These are phyloP conservation scores for Syzygium grande DNA, from an alignment of 345 rosid genomes.

Conservation along the genomic window DNA sequence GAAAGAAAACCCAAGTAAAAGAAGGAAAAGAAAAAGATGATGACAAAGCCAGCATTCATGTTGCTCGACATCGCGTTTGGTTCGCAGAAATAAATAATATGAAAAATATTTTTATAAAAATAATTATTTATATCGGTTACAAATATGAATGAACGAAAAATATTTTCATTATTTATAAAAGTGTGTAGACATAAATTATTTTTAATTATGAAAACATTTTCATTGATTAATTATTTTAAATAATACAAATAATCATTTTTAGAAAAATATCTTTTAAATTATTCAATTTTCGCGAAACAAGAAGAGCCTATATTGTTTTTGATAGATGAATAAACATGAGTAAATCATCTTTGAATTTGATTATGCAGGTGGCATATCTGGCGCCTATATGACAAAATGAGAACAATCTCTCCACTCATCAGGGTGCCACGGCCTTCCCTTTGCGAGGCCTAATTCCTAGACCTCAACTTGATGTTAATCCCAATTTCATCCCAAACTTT, in stretches of 20 bases:
- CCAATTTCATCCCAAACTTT: neutral
- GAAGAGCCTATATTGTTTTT: rapidly evolving
- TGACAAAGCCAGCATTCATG: neutral
- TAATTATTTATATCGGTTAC: no score
- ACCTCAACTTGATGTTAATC: neutral
- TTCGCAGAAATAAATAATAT: no score
- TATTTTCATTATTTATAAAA: neutral
- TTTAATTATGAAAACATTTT: neutral
- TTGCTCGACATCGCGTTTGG: neutral
- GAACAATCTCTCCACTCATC: neutral
- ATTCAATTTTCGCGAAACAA: neutral
- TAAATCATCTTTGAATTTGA: neutral
- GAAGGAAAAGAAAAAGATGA: neutral
- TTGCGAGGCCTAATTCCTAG: neutral
- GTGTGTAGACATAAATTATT: neutral
- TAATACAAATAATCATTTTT: neutral
- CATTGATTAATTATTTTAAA: neutral
- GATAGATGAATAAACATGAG: neutral
- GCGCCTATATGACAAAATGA: neutral
- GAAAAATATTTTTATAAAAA: no score
- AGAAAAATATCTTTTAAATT: neutral
- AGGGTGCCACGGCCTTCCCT: neutral
- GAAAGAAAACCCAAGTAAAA: neutral
- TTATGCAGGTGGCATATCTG: neutral
- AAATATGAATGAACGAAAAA: neutral